Base-by-base conservation (phyloP, 768 basidiomycete species). In the Dentipellis sp. region DNA sequence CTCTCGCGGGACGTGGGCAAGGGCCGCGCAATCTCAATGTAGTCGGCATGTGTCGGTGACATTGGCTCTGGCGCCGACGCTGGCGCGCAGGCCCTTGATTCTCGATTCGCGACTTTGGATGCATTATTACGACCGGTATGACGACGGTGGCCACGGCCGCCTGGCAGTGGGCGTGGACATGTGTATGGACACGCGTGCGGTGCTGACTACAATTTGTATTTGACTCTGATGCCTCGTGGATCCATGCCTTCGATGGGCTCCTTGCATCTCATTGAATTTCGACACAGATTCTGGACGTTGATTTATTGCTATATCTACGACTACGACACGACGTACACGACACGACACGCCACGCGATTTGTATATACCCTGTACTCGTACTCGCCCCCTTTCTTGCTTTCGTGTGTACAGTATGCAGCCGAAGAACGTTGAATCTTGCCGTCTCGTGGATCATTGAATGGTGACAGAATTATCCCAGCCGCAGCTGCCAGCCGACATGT, bases 21-120 rank as follows among this genome's bases (percentile, higher is more conserved):
- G 72, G 86, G 88, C 57, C 84, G 90, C 61, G 88, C 91, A 57
- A 88, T 91, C 65, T 92, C 90, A 60, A 80, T 91, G 81, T 91
- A 50, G 10, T 19, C 12, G 40, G 14, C n/a, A 6, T 17, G 10
- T 9, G 42, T 45, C 29, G 29, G 6, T 29, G 29, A 29, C 29
- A 29, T 29, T 6, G 29, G 29, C 29, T 29, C 29, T 29, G 29
- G 29, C 29, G 29, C 29, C 29, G 29, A 29, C 29, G 29, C 29
- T 29, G 29, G 29, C 29, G 29, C 29, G 29, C 29, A 29, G 3
- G 29, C 29, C 29, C 29, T 29, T 6, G 29, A 29, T 29, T 29
- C 29, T 29, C 3, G 29, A 29, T 29, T 6, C 29, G 3, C 29
- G 29, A 29, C 29, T 29, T 29, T 29, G 3, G 29, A 19, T 45